Conservation (phyloP, 768 basidiomycete genomes). For the Mycena galopus region DNA sequence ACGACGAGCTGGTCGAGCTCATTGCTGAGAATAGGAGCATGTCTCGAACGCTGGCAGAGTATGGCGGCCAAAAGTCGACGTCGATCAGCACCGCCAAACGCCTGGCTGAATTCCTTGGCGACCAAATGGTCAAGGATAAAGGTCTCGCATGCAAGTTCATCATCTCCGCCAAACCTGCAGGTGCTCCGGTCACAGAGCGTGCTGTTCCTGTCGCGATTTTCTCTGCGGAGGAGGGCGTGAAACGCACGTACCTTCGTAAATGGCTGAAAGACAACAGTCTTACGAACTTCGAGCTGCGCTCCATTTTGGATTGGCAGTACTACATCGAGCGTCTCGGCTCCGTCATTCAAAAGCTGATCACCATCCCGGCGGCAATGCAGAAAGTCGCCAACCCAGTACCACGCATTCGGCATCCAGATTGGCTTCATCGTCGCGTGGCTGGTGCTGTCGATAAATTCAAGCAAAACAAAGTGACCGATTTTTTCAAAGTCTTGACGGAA, state of each 20-base stretch:
- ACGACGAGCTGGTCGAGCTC: slow-evolving; percentile 96
- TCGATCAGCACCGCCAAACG: slow-evolving; percentile 97
- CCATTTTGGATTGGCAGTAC: slow-evolving; percentile 97
- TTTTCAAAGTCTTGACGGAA: slow-evolving; percentile 71
- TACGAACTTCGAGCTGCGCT: slow-evolving; percentile 88
- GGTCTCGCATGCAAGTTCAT: slow-evolving; percentile 99
- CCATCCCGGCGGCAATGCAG: slow-evolving; percentile 98
- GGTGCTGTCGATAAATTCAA: slow-evolving; percentile 96
- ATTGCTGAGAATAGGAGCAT: slow-evolving; percentile 99
- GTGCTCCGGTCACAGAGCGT: slow-evolving; percentile 96
- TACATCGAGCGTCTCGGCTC: slow-evolving; percentile 98
- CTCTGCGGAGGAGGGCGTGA: slow-evolving; percentile 93
- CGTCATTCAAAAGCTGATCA: slow-evolving; percentile 98
- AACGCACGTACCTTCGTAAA: slow-evolving; percentile 90
- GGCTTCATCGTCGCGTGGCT: slow-evolving; percentile 92
- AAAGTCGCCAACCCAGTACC: slow-evolving; percentile 97
- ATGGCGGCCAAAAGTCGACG: slow-evolving; percentile 96
- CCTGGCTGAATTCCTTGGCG: slow-evolving; percentile 95
- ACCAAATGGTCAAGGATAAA: slow-evolving; percentile 99
- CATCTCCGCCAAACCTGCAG: slow-evolving; percentile 93
- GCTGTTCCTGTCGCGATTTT: slow-evolving; percentile 98
- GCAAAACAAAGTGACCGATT: slow-evolving; percentile 97
- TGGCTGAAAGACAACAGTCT: slow-evolving; percentile 97
- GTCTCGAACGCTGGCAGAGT: slow-evolving; percentile 96
- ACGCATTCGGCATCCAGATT: slow-evolving; percentile 95